Conservation (phyloP, 2,329 filamentous ascomycete genomes). For the Aspergillus luchuensis region DNA sequence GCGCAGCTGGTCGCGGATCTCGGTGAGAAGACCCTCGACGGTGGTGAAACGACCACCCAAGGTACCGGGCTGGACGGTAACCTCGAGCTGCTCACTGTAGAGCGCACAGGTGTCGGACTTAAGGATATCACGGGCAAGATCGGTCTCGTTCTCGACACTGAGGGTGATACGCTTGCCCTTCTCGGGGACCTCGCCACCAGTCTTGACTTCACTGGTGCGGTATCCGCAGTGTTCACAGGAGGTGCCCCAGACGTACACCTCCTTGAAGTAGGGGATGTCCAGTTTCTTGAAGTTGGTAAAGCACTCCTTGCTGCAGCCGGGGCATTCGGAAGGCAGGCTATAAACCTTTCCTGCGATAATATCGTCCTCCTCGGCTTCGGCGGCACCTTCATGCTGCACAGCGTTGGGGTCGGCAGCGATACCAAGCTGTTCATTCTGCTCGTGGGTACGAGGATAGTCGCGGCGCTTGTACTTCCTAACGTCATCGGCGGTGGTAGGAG, state of each 20-base stretch:
- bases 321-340: conserved; percentile 86
- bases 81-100: conserved; percentile 80
- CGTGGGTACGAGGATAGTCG: conserved; percentile 78
- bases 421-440: conserved; percentile 85
- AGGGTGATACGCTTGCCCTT: conserved; percentile 83
- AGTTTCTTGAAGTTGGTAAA: conserved; percentile 92
- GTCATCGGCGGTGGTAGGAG: conserved; percentile 72
- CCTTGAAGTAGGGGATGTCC: conserved; percentile 97
- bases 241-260: conserved; percentile 94
- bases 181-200: conserved; percentile 85
- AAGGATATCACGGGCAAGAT: conserved; percentile 88
- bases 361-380: conserved; percentile 68
- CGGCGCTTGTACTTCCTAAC: conserved; percentile 88
- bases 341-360: conserved; percentile 93
- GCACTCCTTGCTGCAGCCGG: conserved; percentile 83
- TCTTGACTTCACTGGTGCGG: conserved; percentile 96
- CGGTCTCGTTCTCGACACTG: conserved; percentile 66
- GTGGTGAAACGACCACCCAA: conserved; percentile 96
- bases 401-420: conserved; percentile 57
- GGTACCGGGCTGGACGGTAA: conserved; percentile 89
- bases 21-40: conserved; percentile 87
- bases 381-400: conserved; percentile 38
- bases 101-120: conserved; percentile 93
- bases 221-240: conserved; percentile 91
- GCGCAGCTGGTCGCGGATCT: conserved; percentile 87